These are phyloP conservation scores for Kodamaea ohmeri DNA, from an alignment of 1,139 yeast species.

Conservation along the genomic window DNA sequence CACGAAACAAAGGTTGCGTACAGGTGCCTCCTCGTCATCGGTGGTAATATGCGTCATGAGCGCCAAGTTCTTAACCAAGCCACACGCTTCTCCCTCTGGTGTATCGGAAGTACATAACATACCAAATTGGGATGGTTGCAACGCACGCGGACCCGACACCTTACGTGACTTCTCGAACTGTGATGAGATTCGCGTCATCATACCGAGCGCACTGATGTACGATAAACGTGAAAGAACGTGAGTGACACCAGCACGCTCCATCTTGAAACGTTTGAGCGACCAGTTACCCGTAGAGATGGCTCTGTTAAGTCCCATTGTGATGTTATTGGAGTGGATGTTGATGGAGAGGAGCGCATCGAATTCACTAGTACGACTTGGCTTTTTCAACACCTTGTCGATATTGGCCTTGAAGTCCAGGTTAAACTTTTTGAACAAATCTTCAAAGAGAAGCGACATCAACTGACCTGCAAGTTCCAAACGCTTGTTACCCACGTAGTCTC, in stretches of 20 bases:
- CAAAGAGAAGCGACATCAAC: slow-evolving; percentile 88
- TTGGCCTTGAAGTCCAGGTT: slow-evolving; percentile 91
- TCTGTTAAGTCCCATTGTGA: slow-evolving; percentile 90
- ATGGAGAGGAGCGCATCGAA: slow-evolving; percentile 90
- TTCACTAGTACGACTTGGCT: slow-evolving; percentile 92
- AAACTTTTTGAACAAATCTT: slow-evolving; percentile 94
- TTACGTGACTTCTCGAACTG: slow-evolving; percentile 97
- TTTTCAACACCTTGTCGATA: slow-evolving; percentile 88
- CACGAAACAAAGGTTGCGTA: slow-evolving; percentile 68
- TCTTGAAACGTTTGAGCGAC: slow-evolving; percentile 97
- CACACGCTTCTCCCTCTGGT: slow-evolving; percentile 99
- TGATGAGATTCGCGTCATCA: slow-evolving; percentile 99
- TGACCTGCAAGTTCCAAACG: slow-evolving; percentile 97
- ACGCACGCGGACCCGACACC: slow-evolving; percentile 98
- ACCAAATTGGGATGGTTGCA: slow-evolving; percentile 98
- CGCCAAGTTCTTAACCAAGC: slow-evolving; percentile 93
- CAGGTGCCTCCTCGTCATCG: slow-evolving; percentile 94
- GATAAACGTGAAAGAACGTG: slow-evolving; percentile 90
- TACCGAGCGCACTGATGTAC: slow-evolving; percentile 92
- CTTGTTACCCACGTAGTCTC: slow-evolving; percentile 98
- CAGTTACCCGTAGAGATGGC: slow-evolving; percentile 98
- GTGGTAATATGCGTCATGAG: slow-evolving; percentile 98
- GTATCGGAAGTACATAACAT: slow-evolving; percentile 99
- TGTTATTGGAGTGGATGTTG: slow-evolving; percentile 86
- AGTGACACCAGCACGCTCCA: slow-evolving; percentile 99